Conservation (phyloP, 257 asterid species). For the Solanum lycopersicoides region DNA sequence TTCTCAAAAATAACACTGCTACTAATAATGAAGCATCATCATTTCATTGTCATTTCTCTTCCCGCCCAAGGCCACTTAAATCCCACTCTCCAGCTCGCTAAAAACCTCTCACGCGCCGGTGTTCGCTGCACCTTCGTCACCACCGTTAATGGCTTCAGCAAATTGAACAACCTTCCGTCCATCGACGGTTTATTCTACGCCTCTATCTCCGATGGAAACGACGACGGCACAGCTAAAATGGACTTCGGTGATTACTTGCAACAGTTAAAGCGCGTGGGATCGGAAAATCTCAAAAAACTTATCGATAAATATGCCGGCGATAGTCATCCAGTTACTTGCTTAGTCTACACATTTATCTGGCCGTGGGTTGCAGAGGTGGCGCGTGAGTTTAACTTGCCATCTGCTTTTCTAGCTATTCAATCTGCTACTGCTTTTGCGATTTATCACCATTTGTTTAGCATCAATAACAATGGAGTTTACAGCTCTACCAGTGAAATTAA, state of each 20-base stretch:
- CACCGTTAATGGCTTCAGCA: slow-evolving; percentile 21
- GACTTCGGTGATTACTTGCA: slow-evolving; percentile 8
- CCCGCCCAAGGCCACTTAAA: slow-evolving; percentile 68
- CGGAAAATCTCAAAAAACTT: slow-evolving; percentile 10
- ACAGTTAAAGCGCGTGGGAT: slow-evolving; percentile 19
- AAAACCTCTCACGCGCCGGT: slow-evolving; percentile 32
- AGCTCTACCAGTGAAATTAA: background rate
- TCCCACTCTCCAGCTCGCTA: slow-evolving; percentile 53
- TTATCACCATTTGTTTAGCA: slow-evolving; percentile 50
- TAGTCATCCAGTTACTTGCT: slow-evolving; percentile 33
- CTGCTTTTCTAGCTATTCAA: slow-evolving; percentile 58
- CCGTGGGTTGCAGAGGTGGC: slow-evolving; percentile 52
- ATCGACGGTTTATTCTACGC: slow-evolving; percentile 21
- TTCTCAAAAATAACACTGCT: background rate
- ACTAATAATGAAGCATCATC: slow-evolving; percentile 13
- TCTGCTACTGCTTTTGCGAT: slow-evolving; percentile 44
- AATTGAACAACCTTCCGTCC: slow-evolving; percentile 7
- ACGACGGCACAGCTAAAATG: slow-evolving; percentile 21
- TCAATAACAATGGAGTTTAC: slow-evolving; percentile 15
- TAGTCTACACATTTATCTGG: slow-evolving; percentile 42
- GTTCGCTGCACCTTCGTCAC: slow-evolving; percentile 44
- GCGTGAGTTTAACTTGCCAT: slow-evolving; percentile 31
- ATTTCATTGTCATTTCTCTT: slow-evolving; percentile 36
- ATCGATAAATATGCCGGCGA: slow-evolving; percentile 1
- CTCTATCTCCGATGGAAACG: slow-evolving; percentile 48